Conservation (phyloP, 2,329 filamentous ascomycete species). For the Chrysoporthe puriensis region DNA sequence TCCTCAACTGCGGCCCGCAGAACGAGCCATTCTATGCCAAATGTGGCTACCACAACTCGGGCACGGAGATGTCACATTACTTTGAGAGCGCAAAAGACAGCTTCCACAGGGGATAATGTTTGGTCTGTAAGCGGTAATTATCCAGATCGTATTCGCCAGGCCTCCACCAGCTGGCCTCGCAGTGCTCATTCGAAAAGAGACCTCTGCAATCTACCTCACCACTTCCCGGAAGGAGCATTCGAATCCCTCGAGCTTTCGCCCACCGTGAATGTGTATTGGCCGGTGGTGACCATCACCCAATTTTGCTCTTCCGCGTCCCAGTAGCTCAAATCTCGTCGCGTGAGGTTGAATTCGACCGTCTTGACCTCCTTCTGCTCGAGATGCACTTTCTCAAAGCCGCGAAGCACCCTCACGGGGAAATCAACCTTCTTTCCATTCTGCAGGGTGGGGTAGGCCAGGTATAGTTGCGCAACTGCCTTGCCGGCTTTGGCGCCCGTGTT, state of each 20-base stretch:
- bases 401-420: conserved; percentile 69
- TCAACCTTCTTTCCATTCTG: conserved; percentile 47
- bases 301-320: conserved; percentile 72
- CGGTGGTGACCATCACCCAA: conserved; percentile 64
- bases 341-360: conserved; percentile 62
- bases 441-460: conserved; percentile 47
- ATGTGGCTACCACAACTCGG: conserved; percentile 28
- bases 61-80: conserved; percentile 29
- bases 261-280: conserved; percentile 45
- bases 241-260: conserved; percentile 41
- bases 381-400: conserved; percentile 72
- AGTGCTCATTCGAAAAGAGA: neutral
- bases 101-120: conserved; percentile 25
- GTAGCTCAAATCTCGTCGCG: conserved; percentile 71
- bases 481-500: conserved; percentile 55
- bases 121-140: neutral
- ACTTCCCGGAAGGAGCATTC: conserved; percentile 18
- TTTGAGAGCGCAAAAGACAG: conserved; percentile 25
- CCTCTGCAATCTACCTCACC: conserved; percentile 15
- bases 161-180: neutral
- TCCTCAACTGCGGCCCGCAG: conserved; percentile 76
- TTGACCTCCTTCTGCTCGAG: conserved; percentile 57
- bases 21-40: conserved; percentile 76
- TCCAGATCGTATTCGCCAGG: neutral
- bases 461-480: conserved; percentile 52